These are phyloP conservation scores for Psilocybe cyanescens DNA, from an alignment of 768 basidiomycete genomes.

Conservation along the genomic window DNA sequence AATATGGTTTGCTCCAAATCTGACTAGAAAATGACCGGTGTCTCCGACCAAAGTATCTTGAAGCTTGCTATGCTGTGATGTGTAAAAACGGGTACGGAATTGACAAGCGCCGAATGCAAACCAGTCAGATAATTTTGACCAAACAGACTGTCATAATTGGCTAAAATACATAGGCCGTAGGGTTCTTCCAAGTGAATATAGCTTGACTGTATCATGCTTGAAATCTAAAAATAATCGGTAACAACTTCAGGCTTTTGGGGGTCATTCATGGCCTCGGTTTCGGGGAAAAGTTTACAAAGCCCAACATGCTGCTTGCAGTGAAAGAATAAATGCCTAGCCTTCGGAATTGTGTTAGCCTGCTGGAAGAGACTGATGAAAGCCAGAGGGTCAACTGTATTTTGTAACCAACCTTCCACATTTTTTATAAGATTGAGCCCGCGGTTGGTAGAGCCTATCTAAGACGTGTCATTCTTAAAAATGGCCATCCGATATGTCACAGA, in stretches of 20 bases:
- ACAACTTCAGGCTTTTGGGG: neutral
- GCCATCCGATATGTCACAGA: conserved; percentile 60
- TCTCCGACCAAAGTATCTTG: no score
- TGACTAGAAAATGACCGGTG: no score
- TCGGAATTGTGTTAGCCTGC: conserved; percentile 52
- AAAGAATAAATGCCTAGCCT: conserved; percentile 61
- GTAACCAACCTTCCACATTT: conserved; percentile 45
- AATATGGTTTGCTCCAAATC: no score
- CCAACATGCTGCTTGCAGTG: conserved; percentile 49
- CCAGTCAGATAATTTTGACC: no score
- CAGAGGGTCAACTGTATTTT: conserved; percentile 51
- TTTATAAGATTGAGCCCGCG: conserved; percentile 40
- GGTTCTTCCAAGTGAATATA: no score
- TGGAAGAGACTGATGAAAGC: conserved; percentile 44
- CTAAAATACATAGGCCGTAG: no score
- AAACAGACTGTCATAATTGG: no score
- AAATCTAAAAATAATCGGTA: neutral
- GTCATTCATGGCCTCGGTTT: neutral
- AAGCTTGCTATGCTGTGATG: no score
- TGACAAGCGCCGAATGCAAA: neutral
- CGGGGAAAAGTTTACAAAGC: conserved; percentile 15
- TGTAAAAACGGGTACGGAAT: neutral
- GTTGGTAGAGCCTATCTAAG: conserved; percentile 43
- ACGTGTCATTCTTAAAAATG: conserved; percentile 37
- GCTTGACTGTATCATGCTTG: neutral